Percentiles rank a stretch among this genome's conserved stretches.
phyloP scores from a whole-genome alignment of 1,284 basidiomycete species.

The Pseudozyma tsukubaensis region DNA sequence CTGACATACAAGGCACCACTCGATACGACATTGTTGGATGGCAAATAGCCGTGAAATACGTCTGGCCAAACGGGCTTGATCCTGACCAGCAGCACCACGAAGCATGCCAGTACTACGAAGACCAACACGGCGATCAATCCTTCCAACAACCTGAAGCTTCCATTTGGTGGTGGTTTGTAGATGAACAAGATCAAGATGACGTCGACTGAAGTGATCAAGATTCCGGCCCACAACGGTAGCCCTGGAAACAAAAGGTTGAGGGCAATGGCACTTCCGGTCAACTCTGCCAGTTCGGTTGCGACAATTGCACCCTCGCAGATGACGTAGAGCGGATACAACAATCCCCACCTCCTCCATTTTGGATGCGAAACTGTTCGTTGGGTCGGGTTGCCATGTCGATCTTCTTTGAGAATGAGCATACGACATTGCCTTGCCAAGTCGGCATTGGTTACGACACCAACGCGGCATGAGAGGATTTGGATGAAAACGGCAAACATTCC shows the following conservation, averaged over 20 bases:
- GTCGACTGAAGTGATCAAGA: constrained; percentile 84
- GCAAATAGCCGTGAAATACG: constrained; percentile 87
- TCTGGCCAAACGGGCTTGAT: constrained; percentile 80
- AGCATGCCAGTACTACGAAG: constrained; percentile 73
- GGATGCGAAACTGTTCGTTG: constrained; percentile 78
- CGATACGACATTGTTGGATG: constrained; percentile 75
- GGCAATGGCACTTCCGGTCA: constrained; percentile 83
- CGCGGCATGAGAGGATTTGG: constrained; percentile 75
- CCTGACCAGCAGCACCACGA: constrained; percentile 81
- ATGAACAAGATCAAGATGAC: constrained; percentile 78
- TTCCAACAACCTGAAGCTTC: constrained; percentile 74
- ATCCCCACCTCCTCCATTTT: constrained; percentile 72
- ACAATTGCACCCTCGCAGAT: constrained; percentile 81
- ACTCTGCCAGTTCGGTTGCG: constrained; percentile 73
- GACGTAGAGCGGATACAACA: constrained; percentile 71
- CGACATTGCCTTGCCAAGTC: constrained; percentile 61
- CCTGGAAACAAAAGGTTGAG: constrained; percentile 83
- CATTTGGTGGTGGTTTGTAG: constrained; percentile 68
- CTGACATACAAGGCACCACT: constrained; percentile 80
- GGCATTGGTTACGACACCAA: constrained; percentile 72
- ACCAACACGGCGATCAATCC: constrained; percentile 75
- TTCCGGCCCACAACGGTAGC: constrained; percentile 71
- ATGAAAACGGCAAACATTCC: constrained; percentile 84
- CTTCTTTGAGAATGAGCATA: constrained; percentile 54
- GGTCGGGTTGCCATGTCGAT: constrained; percentile 60